These are phyloP conservation scores for Fragaria vesca DNA, from an alignment of 306 rosid species.

Conservation along the genomic window DNA sequence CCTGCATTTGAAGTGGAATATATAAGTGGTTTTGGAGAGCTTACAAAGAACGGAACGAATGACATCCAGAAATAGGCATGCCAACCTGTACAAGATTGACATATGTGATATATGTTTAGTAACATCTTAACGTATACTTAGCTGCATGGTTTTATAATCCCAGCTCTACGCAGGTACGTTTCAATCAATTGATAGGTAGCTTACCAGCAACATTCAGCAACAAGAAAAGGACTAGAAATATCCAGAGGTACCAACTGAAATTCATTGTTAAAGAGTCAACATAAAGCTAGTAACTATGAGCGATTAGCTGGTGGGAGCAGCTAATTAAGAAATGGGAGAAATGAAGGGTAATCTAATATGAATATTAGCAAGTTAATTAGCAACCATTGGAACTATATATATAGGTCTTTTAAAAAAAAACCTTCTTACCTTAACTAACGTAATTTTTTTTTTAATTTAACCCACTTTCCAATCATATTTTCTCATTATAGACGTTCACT, in stretches of 20 bases:
- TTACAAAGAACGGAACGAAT: conserved; percentile 32
- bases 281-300: not conserved
- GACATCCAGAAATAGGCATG: conserved; percentile 39
- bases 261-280: not conserved
- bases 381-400: too few relatives aligned
- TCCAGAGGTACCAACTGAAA: conserved; percentile 38
- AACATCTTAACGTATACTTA: not conserved
- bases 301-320: not conserved
- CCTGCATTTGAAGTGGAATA: too few relatives aligned
- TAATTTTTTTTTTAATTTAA: not conserved
- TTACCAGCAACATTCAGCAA: conserved; percentile 36
- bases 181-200: not conserved
- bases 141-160: not conserved
- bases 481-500: too few relatives aligned
- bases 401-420: too few relatives aligned
- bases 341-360: too few relatives aligned
- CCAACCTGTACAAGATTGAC: conserved; percentile 25
- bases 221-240: conserved; percentile 33
- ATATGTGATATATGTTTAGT: not conserved
- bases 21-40: not conserved
- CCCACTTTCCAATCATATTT: not conserved
- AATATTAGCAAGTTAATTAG: too few relatives aligned
- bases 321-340: not conserved
- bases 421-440: too few relatives aligned
- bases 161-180: not conserved